Percentiles rank a stretch among this genome's conserved stretches.
These are phyloP conservation scores for Apiosordaria backusii DNA, from an alignment of 495 filamentous ascomycete genomes.

Conservation along the genomic window DNA sequence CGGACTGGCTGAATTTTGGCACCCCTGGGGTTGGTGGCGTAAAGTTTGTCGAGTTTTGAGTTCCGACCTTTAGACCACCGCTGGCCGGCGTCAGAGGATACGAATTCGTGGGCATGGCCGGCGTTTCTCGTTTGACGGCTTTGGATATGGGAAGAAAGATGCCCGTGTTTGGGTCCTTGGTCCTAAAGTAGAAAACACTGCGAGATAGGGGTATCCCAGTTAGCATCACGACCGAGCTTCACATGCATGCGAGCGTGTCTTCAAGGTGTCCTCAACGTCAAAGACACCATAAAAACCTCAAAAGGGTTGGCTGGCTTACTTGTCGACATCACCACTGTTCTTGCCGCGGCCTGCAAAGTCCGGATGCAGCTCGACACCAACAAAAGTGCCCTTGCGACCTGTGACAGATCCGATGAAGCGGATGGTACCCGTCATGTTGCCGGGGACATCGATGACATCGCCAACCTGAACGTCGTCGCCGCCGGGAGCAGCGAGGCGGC, in stretches of 20 bases:
- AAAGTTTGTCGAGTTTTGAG: slow-evolving; percentile 50
- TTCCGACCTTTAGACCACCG: slow-evolving; percentile 49
- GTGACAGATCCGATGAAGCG: slow-evolving; percentile 84
- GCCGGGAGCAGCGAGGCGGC: slow-evolving; percentile 24
- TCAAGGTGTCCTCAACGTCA: neutral
- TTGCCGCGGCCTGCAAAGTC: slow-evolving; percentile 83
- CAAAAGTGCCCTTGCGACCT: slow-evolving; percentile 88
- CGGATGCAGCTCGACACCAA: slow-evolving; percentile 84
- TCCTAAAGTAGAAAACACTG: slow-evolving; percentile 80
- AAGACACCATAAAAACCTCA: neutral
- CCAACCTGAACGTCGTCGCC: slow-evolving; percentile 63
- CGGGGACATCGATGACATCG: slow-evolving; percentile 89
- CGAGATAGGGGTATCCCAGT: slow-evolving; percentile 11
- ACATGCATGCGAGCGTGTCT: neutral
- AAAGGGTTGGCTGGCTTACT: slow-evolving; percentile 52
- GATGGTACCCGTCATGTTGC: slow-evolving; percentile 86
- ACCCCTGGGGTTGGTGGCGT: slow-evolving; percentile 63
- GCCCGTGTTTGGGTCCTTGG: slow-evolving; percentile 71
- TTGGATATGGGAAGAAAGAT: slow-evolving; percentile 94
- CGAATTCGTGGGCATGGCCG: slow-evolving; percentile 50
- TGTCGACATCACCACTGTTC: slow-evolving; percentile 95
- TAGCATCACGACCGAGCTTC: slow-evolving; percentile 7
- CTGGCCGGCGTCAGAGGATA: slow-evolving; percentile 65
- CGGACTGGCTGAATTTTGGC: slow-evolving; percentile 76
- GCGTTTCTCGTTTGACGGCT: slow-evolving; percentile 65